Evolutionary conservation across 768 basidiomycete genomes (phyloP).

Genomic region (Pleurotus cornucopiae): DNA sequence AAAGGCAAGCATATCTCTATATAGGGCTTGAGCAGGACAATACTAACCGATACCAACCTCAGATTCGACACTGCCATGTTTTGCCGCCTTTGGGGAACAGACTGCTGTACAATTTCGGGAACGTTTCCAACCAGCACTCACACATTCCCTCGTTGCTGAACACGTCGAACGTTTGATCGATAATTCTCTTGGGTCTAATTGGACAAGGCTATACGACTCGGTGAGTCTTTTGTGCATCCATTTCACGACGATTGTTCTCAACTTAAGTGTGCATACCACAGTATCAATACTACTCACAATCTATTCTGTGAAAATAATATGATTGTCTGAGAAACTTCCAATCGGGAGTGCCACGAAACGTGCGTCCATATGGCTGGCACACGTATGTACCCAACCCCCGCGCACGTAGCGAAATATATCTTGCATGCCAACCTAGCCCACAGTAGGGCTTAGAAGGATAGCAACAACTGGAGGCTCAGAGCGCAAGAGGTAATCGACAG

Average conservation of each 20-base stretch:
- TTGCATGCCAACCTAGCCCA: no score
- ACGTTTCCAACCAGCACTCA: conserved; percentile 88
- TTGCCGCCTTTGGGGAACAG: conserved; percentile 84
- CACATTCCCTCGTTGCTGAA: conserved; percentile 79
- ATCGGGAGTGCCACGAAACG: no score
- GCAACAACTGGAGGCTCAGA: no score
- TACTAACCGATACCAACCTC: neutral
- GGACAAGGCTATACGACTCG: conserved; percentile 96
- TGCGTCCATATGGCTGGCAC: neutral
- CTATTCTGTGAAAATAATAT: conserved; percentile 45
- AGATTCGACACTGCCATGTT: conserved; percentile 92
- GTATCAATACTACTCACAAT: conserved; percentile 95
- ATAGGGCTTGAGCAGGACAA: neutral
- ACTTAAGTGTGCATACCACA: conserved; percentile 22
- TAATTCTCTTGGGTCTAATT: conserved; percentile 85
- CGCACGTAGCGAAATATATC: no score
- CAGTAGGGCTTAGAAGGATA: no score
- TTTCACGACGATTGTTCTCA: neutral
- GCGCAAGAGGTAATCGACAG: no score
- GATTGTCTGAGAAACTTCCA: conserved; percentile 9
- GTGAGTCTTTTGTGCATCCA: conserved; percentile 35
- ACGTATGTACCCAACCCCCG: no score
- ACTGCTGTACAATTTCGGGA: conserved; percentile 87
- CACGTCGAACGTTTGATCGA: conserved; percentile 90
- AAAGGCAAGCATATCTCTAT: conserved; percentile 52